Evolutionary conservation across 2,329 filamentous ascomycete species (phyloP).

Genomic region (Zelopaecilomyces penicillatus): DNA sequence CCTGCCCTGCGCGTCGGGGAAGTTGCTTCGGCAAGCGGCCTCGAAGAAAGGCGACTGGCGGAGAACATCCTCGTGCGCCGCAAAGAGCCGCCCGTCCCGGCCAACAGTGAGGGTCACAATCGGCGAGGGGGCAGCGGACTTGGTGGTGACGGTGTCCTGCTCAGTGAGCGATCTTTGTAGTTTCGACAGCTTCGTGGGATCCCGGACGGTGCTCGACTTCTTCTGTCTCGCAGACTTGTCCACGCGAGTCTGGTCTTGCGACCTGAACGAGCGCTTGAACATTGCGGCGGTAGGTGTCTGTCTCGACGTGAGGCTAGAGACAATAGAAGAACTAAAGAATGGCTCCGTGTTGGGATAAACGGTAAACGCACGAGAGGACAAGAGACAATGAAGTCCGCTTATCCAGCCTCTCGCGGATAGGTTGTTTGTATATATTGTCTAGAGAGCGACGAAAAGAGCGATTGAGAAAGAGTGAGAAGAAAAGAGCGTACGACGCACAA

Average conservation of each 20-base stretch:
- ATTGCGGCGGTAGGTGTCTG: conserved; percentile 43
- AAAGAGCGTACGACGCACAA: conserved; percentile 31
- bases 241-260: conserved; percentile 64
- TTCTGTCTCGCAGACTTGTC: conserved; percentile 83
- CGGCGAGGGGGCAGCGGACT: conserved; percentile 44
- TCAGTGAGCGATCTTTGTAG: conserved; percentile 74
- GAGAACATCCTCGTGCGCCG: conserved; percentile 88
- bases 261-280: conserved; percentile 88
- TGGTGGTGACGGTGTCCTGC: conserved; percentile 29
- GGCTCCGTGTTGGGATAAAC: conserved; percentile 17
- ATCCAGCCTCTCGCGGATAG: neutral
- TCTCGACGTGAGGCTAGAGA: too few species aligned
- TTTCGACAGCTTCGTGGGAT: conserved; percentile 71
- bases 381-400: conserved; percentile 1
- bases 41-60: conserved; percentile 79
- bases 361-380: conserved; percentile 7
- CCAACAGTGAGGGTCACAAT: conserved; percentile 85
- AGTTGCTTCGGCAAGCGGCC: conserved; percentile 61
- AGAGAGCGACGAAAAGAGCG: conserved; percentile 50
- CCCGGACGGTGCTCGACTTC: conserved; percentile 49
- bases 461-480: conserved; percentile 23
- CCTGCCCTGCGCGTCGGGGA: conserved; percentile 68
- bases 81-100: conserved; percentile 79
- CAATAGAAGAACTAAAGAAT: conserved; percentile 16
- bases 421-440: conserved; percentile 17